Evolutionary conservation across 139 green algal genomes (phyloP).

Genomic region (Volvox reticuliferus): DNA sequence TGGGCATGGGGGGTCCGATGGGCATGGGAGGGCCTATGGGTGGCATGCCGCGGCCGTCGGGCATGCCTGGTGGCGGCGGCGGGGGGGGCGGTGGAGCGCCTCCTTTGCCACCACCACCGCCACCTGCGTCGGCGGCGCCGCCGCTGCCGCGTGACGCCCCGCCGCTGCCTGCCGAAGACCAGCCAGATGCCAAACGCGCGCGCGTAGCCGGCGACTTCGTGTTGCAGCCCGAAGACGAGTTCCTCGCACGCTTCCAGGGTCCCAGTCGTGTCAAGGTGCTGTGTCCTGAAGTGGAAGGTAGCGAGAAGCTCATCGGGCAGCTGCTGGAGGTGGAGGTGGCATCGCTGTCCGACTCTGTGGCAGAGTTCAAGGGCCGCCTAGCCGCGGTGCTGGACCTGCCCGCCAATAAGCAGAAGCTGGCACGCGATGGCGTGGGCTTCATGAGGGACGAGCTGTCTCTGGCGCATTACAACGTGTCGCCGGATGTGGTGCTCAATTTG

Average conservation of each 20-base stretch:
- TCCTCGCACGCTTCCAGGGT: conserved; percentile 65
- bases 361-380: conserved; percentile 79
- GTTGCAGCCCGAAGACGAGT: conserved; percentile 86
- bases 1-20: conserved; percentile 43
- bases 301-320: conserved; percentile 82
- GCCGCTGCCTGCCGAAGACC: conserved; percentile 61
- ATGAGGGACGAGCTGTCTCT: conserved; percentile 82
- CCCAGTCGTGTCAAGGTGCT: conserved; percentile 39
- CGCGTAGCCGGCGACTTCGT: conserved; percentile 74
- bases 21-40: conserved; percentile 31
- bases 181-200: conserved; percentile 71
- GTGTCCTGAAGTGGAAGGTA: conserved; percentile 78
- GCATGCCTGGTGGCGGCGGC: conserved; percentile 29
- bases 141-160: conserved; percentile 53
- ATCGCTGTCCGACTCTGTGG: conserved; percentile 65
- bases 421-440: conserved; percentile 77
- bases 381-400: conserved; percentile 71
- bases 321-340: conserved; percentile 85
- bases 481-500: conserved; percentile 76
- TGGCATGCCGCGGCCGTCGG: conserved; percentile 17
- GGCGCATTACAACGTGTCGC: conserved; percentile 88
- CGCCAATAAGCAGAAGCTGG: conserved; percentile 82
- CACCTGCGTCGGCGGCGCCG: not conserved
- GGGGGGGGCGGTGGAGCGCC: conserved; percentile 4
- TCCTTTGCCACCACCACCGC: conserved; percentile 38